These are phyloP conservation scores for Stephanodiscus minutulus DNA, from an alignment of 108 stramenopile genomes.

Conservation along the genomic window DNA sequence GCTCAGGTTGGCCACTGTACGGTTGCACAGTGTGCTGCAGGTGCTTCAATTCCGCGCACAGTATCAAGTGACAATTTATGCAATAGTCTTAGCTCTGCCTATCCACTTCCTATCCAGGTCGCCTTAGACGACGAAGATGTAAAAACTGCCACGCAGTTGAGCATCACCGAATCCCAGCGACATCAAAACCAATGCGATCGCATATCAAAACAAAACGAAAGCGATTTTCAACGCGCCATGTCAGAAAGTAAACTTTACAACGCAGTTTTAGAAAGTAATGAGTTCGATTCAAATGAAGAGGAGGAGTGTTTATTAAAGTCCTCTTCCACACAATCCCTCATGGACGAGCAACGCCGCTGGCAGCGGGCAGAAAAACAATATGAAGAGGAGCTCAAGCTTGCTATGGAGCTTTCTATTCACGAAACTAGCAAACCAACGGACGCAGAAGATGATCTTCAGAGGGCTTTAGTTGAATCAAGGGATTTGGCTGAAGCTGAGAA, in stretches of 20 bases:
- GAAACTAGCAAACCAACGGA: slow-evolving; percentile 5
- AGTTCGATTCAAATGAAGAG: not conserved
- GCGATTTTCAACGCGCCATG: slow-evolving; percentile 23
- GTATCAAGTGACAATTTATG: not conserved
- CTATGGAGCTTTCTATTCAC: slow-evolving; percentile 18
- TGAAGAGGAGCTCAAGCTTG: slow-evolving; percentile 24
- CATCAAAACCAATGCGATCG: not conserved
- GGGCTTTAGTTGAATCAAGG: slow-evolving; percentile 7
- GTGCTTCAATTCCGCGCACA: not conserved
- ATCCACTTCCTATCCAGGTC: slow-evolving; percentile 41
- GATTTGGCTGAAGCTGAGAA: slow-evolving; percentile 20
- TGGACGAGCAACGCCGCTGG: slow-evolving; percentile 26
- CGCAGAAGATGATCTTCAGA: slow-evolving; percentile 15
- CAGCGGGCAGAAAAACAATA: slow-evolving; percentile 14
- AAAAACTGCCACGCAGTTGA: slow-evolving; percentile 20
- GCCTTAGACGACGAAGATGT: slow-evolving; percentile 20
- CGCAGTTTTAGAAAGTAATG: not conserved
- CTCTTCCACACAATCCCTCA: slow-evolving; percentile 29
- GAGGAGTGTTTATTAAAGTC: slow-evolving; percentile 13
- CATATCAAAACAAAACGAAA: slow-evolving; percentile 8
- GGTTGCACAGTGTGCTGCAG: slow-evolving; percentile 5
- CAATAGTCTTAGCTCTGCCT: not conserved
- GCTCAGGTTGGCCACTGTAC: not conserved
- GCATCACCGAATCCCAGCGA: slow-evolving; percentile 24
- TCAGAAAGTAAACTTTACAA: slow-evolving; percentile 22